A percentile compares a stretch with the other conserved stretches of the same genome.
phyloP scores from a whole-genome alignment of 768 basidiomycete genomes.

The Lactifluus volemus region DNA sequence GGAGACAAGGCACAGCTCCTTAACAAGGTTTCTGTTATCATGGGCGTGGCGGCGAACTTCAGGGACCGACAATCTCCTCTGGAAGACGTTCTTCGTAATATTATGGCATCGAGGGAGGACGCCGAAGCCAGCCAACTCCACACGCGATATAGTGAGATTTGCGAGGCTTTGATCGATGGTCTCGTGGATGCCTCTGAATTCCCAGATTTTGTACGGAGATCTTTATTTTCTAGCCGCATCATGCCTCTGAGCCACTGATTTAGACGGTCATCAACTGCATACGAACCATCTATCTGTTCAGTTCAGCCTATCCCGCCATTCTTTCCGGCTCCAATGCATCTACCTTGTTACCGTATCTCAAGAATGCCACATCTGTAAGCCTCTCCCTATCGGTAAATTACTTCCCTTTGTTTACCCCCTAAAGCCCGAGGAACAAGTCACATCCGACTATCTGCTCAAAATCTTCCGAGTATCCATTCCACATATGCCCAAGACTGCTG shows the following conservation, averaged over 20 bases:
- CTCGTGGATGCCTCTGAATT: constrained; percentile 81
- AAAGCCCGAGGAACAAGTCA: constrained; percentile 75
- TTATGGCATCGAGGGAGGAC: constrained; percentile 66
- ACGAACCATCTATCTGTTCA: constrained; percentile 75
- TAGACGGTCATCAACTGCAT: constrained; percentile 81
- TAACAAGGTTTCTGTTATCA: constrained; percentile 69
- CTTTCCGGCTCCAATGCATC: constrained; percentile 80
- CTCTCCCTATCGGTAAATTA: background rate
- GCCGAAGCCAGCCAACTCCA: constrained; percentile 46
- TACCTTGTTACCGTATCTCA: constrained; percentile 84
- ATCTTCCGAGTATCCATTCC: constrained; percentile 83
- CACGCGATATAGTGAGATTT: constrained; percentile 67
- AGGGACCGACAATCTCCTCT: constrained; percentile 77
- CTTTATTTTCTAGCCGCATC: constrained; percentile 14
- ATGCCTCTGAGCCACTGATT: background rate
- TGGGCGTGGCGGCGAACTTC: constrained; percentile 76
- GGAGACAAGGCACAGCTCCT: constrained; percentile 50
- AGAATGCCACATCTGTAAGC: constrained; percentile 67
- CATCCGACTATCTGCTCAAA: constrained; percentile 79
- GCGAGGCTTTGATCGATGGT: constrained; percentile 78
- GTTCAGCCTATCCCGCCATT: constrained; percentile 73
- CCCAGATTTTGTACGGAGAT: constrained; percentile 57
- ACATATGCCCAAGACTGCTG: constrained; percentile 81
- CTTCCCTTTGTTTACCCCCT: background rate
- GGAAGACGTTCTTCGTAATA: constrained; percentile 77